These are phyloP conservation scores for Kodamaea fungicola DNA, from an alignment of 1,139 yeast genomes.

Conservation along the genomic window DNA sequence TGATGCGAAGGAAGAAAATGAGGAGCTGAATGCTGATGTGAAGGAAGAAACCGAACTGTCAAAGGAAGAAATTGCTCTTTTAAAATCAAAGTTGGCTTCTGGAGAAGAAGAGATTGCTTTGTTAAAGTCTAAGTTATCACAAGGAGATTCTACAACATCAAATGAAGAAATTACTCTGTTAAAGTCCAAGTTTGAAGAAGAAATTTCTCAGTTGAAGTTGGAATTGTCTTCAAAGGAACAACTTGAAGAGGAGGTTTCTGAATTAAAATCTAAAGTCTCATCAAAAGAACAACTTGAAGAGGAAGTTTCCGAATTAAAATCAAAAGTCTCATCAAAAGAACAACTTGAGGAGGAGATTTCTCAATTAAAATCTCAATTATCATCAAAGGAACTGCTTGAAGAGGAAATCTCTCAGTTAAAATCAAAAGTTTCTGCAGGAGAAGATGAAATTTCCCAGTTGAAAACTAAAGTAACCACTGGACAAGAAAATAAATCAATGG, in stretches of 20 bases:
- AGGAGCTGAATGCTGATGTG: neutral
- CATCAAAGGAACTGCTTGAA: too few species aligned
- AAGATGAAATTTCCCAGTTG: too few species aligned
- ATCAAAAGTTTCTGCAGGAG: too few species aligned
- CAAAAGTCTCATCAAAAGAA: conserved; percentile 2
- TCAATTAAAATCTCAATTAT: too few species aligned
- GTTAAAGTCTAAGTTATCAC: neutral
- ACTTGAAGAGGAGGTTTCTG: too few species aligned
- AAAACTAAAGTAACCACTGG: too few species aligned
- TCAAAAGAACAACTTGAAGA: neutral
- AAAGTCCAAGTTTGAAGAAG: conserved; percentile 1
- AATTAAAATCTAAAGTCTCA: too few species aligned
- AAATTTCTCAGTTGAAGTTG: too few species aligned
- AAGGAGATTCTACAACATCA: too few species aligned
- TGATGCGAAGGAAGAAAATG: conserved; percentile 4
- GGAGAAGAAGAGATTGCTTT: neutral
- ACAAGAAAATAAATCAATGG: too few species aligned
- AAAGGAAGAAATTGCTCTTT: neutral
- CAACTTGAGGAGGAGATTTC: neutral
- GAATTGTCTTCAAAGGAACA: too few species aligned
- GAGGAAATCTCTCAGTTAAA: too few species aligned
- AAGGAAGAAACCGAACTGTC: neutral
- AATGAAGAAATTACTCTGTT: conserved; percentile 1
- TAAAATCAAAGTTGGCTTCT: neutral
- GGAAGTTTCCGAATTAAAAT: conserved; percentile 2